Percentiles rank a stretch among this genome's conserved stretches.
Conservation (phyloP, 225 moss, liverwort and hornwort genomes). For the Polytrichum formosum region DNA sequence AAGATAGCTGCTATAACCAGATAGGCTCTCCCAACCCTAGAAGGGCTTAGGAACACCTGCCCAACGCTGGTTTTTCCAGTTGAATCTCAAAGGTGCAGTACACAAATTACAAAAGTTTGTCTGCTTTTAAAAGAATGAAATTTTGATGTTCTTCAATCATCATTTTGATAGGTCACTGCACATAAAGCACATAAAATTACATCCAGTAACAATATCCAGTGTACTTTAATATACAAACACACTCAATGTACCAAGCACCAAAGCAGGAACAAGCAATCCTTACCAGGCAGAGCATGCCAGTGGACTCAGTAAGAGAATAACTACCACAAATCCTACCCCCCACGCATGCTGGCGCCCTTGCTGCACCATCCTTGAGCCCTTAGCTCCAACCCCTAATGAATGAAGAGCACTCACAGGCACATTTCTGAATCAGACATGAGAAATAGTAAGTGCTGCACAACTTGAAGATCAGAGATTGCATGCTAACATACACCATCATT, state of each 20-base stretch:
- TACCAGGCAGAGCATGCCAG: conserved; percentile 47
- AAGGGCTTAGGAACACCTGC: too few species aligned
- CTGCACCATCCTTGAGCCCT: conserved; percentile 24
- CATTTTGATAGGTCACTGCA: background rate
- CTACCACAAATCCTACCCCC: conserved; percentile 10
- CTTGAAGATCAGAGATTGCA: too few species aligned
- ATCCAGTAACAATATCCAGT: conserved; percentile 1
- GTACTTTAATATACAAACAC: background rate
- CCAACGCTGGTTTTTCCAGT: too few species aligned
- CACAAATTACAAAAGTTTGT: background rate
- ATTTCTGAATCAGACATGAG: conserved; percentile 9
- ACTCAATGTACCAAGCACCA: background rate
- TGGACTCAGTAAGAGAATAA: conserved; percentile 24
- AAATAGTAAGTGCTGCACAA: background rate
- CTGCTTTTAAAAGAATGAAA: too few species aligned
- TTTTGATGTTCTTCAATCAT: background rate
- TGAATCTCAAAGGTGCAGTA: background rate
- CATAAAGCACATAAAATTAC: background rate
- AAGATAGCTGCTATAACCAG: background rate
- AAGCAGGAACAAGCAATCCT: background rate
- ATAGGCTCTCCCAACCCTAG: too few species aligned
- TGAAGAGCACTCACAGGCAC: conserved; percentile 1
- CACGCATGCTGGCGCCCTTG: conserved; percentile 19
- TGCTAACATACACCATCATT: too few species aligned
- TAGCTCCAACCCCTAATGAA: conserved; percentile 8